These are phyloP conservation scores for Rutstroemia sp. DNA, from an alignment of 2,329 filamentous ascomycete species.

Conservation along the genomic window DNA sequence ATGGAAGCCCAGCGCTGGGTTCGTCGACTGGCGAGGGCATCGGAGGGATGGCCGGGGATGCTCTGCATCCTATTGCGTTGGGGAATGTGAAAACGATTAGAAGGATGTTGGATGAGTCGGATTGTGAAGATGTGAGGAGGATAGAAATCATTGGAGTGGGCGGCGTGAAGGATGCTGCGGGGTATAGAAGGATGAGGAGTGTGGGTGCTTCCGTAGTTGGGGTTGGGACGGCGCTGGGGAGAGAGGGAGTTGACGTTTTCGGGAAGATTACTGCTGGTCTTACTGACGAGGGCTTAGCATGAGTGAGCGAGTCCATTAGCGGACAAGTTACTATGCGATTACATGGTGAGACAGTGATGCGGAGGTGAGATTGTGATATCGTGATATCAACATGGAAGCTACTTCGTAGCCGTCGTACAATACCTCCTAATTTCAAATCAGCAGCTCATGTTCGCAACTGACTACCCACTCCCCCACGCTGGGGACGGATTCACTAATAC, in stretches of 20 bases:
- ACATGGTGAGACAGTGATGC: too few relatives aligned
- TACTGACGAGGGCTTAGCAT: too few relatives aligned
- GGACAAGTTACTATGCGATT: too few relatives aligned
- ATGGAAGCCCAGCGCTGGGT: constrained; percentile 34
- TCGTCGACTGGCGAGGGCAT: constrained; percentile 49
- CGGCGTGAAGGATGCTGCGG: constrained; percentile 57
- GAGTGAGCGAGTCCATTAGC: too few relatives aligned
- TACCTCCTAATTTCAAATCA: too few relatives aligned
- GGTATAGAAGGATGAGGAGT: constrained; percentile 56
- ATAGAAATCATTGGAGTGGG: constrained; percentile 65
- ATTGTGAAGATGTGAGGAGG: constrained; percentile 38
- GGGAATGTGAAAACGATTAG: constrained; percentile 69
- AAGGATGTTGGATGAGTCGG: constrained; percentile 42
- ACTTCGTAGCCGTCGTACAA: too few relatives aligned
- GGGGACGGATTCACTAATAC: too few relatives aligned
- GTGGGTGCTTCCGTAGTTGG: constrained; percentile 62
- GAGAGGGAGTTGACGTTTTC: constrained; percentile 56
- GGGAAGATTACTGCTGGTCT: constrained; percentile 39
- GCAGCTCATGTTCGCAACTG: too few relatives aligned
- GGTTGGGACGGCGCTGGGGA: constrained; percentile 61
- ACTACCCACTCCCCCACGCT: too few relatives aligned
- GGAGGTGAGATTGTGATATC: too few relatives aligned
- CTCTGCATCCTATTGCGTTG: constrained; percentile 65
- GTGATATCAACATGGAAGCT: too few relatives aligned
- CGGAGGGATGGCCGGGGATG: constrained; percentile 65